A percentile compares a stretch with the other conserved stretches of the same genome.
These are phyloP conservation scores for Phaeosphaeriaceae sp. DNA, from an alignment of 2,329 filamentous ascomycete genomes.

Conservation along the genomic window DNA sequence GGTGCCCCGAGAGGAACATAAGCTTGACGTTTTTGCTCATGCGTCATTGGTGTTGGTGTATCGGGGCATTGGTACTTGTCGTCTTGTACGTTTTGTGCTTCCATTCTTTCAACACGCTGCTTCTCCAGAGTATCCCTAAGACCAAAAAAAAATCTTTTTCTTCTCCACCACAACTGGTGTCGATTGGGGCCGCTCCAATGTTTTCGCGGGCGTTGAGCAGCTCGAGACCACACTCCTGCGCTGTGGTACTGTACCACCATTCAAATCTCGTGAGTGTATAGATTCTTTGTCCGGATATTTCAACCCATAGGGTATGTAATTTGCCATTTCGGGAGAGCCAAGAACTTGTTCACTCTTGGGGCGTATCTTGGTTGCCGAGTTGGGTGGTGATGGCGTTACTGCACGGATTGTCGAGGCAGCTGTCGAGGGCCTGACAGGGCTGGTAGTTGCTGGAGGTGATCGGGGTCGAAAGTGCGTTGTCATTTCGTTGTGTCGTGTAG, in stretches of 20 bases:
- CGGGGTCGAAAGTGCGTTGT: constrained; percentile 25
- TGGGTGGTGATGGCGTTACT: constrained; percentile 35
- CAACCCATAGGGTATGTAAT: neutral
- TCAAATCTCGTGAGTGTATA: neutral
- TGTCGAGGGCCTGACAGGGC: constrained; percentile 25
- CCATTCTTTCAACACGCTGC: neutral
- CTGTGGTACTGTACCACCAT: neutral
- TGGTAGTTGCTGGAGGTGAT: constrained; percentile 11
- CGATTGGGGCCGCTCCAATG: constrained; percentile 7
- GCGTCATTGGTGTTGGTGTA: constrained; percentile 29
- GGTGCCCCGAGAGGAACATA: constrained; percentile 18
- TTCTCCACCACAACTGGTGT: neutral
- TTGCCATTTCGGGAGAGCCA: neutral
- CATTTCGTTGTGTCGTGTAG: constrained; percentile 11
- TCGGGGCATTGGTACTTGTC: constrained; percentile 14
- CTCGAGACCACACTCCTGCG: constrained; percentile 4
- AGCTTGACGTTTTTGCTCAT: constrained; percentile 18
- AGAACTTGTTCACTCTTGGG: constrained; percentile 1
- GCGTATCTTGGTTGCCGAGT: neutral
- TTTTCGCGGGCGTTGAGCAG: constrained; percentile 1
- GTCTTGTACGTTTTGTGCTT: neutral
- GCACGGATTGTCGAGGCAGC: constrained; percentile 35
- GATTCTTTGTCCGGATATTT: neutral
- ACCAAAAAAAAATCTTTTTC: too few species aligned
- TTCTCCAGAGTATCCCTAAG: neutral